Evolutionary conservation across 805 yeast species (phyloP), one percentile per base, ranked within the genome.

Genomic region (Ogataea angusta): DNA sequence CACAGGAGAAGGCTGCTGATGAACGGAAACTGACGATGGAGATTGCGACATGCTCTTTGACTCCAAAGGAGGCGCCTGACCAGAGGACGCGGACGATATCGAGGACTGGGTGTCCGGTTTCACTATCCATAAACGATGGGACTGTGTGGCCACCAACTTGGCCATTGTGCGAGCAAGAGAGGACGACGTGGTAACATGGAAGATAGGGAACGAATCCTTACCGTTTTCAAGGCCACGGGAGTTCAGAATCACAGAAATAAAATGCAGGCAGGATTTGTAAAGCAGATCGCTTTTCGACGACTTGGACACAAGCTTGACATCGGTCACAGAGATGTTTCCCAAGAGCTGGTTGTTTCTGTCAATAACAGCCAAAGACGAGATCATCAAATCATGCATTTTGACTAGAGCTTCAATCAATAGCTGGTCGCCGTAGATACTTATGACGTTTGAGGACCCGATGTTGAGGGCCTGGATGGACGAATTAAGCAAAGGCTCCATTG

Each of bases 141-240:
- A 78, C 62, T 83, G 82, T 1, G 99, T 91, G 5, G 99, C 98
- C 10, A 91, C 98, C 52, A 91, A 70, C 62, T 93, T 91, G 24
- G 98, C 98, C 56, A 93, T 75, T 7, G 95, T 88, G 61, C 96
- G 76, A 24, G 88, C 95, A 36, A 93, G 71, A 0, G 93, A 81
- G 8, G 95, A 79, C 29, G 75, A 73, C 46, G 79, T 77, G 47
- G 86, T 82, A 18, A 91, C 96, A 61, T 91, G 95, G 73, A 91
- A 91, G 29, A 93, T 91, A 13, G 99, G 99, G 72, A 84, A 91
- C 30, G 95, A 88, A 67, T 91, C 99, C 63, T 90, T 89, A 38
- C 96, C 96, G 58, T 89, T 90, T 56, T 84, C 95, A 23, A 91
- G 72, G 15, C 99, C 99, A 58, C 96, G 81, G 40, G 82, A 82